These are phyloP conservation scores for Eucalyptus marginata DNA, from an alignment of 345 rosid genomes.

Conservation along the genomic window DNA sequence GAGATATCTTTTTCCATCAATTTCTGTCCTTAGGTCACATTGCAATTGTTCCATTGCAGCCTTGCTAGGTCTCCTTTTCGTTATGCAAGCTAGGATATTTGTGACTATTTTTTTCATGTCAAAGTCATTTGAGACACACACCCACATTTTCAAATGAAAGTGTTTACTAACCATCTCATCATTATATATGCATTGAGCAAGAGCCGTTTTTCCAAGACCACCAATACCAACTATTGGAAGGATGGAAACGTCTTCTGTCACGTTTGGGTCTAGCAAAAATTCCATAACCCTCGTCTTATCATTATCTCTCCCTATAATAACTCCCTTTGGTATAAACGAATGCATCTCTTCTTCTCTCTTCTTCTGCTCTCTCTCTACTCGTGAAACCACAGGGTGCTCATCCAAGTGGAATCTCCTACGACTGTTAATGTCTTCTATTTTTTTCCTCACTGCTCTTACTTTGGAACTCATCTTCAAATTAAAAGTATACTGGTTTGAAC, in stretches of 20 bases:
- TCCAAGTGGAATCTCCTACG: neutral
- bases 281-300: neutral
- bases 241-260: neutral
- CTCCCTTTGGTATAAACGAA: neutral
- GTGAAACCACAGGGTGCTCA: no score
- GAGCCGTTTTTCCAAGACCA: neutral
- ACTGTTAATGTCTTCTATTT: neutral
- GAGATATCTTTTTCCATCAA: no score
- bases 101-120: rapidly evolving
- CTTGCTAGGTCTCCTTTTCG: rapidly evolving
- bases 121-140: rapidly evolving
- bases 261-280: neutral
- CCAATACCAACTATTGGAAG: neutral
- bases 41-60: no score
- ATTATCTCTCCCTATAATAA: neutral
- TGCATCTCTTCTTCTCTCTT: neutral
- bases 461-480: neutral
- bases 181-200: rapidly evolving
- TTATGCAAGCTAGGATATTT: no score
- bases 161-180: neutral
- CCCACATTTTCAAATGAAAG: neutral
- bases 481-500: neutral
- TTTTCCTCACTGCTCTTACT: neutral
- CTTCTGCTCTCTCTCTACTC: neutral
- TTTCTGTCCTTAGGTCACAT: no score